A percentile compares a stretch with the other conserved stretches of the same genome.
Conservation (phyloP, 768 basidiomycete species). For the Phanerodontia chrysosporium region DNA sequence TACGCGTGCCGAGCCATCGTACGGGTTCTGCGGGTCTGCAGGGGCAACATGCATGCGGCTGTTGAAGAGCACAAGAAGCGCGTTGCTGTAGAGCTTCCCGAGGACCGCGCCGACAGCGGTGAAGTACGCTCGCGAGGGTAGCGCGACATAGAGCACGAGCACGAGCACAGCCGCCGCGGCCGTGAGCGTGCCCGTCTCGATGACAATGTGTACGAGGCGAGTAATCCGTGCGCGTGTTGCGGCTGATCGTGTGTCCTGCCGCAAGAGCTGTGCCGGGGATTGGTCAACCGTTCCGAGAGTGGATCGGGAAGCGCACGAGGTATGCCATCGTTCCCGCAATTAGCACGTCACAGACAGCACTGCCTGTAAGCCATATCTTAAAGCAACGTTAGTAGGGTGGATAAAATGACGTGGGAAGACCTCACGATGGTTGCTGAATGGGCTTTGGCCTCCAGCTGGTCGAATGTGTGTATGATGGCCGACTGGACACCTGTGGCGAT, state of each 20-base stretch:
- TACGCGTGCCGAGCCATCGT: background rate
- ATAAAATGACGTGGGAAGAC: background rate
- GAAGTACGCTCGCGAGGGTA: background rate
- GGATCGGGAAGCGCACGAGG: slow-evolving; percentile 12
- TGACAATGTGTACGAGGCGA: background rate
- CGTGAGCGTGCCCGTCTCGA: slow-evolving; percentile 9
- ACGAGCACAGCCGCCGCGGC: background rate
- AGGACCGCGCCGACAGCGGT: background rate
- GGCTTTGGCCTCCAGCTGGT: background rate
- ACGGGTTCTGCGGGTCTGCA: background rate
- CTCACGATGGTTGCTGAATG: background rate
- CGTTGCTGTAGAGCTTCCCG: slow-evolving; percentile 7
- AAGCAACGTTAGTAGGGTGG: background rate
- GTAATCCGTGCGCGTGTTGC: background rate
- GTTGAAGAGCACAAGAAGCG: slow-evolving; percentile 8
- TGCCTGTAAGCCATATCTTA: slow-evolving; percentile 22
- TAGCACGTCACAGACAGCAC: slow-evolving; percentile 21
- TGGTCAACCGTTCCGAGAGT: background rate
- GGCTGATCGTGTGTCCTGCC: background rate
- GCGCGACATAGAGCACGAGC: slow-evolving; percentile 1
- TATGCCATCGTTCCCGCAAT: slow-evolving; percentile 23
- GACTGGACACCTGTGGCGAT: background rate
- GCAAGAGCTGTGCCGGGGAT: background rate
- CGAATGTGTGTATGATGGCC: background rate
- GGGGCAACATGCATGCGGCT: background rate